Evolutionary conservation across 768 basidiomycete species (phyloP), one percentile per base, ranked within the genome.

Genomic region (Tylopilus intermedius): DNA sequence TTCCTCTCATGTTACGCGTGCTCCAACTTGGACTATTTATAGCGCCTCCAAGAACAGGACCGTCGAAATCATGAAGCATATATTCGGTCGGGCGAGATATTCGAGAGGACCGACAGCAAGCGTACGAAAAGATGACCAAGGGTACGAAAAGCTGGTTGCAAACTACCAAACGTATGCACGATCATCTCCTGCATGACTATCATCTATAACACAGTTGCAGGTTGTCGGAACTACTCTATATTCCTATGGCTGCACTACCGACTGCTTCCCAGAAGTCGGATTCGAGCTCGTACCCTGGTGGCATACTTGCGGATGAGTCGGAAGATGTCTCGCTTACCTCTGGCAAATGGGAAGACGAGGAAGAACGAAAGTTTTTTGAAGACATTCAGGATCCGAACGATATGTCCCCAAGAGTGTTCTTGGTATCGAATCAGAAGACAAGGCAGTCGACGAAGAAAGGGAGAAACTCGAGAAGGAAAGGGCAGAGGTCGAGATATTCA

Each of bases 51-150:
- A 84, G 93, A 96, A 58, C 94, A 96, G 72, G 96, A 98, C 68
- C 86, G 86, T 57, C 80, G 88, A 47, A 99, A 99, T 62, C 95
- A 98, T 66, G 96, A 99, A 74, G 96, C 96, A 52, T 99, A 99
- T 66, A 98, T 99, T 59, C 91, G 94, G 30, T 97, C 94, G 3
- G 96, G 96, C 26, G 95, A 99, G 71, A 97, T 99, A 57, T 99
- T 99, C 60, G 96, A 99, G 96, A 99, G 65, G 96, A 99, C 68
- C 83, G 96, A 32, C 95, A 98, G 67, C 94, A 98, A 69, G 93
- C 90, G 9, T 99, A 99, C 66, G 96, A 99, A 74, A 94, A 92
- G 73, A 96, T 98, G 90, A 94, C 93, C 37, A 93, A 90, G 70
- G 80, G 84, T 97, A 97, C 62, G 96, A 99, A 71, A 92, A 94